These are phyloP conservation scores for Suhomyces bokatorum DNA, from an alignment of 1,139 yeast genomes.

Conservation along the genomic window DNA sequence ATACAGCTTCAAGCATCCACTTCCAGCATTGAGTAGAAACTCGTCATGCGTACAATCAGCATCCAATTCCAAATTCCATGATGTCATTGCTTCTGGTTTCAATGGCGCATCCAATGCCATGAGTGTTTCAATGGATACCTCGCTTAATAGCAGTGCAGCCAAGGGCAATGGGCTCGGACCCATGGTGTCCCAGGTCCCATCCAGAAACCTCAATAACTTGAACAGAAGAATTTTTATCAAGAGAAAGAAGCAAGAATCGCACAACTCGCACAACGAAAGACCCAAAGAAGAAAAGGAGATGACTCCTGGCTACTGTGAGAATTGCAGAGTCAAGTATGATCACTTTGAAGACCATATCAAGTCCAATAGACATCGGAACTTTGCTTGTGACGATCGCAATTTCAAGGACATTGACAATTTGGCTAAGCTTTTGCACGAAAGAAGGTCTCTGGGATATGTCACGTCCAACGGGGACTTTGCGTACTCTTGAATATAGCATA, in stretches of 20 bases:
- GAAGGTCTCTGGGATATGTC: constrained; percentile 42
- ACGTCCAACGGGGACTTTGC: constrained; percentile 48
- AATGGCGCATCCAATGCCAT: constrained; percentile 58
- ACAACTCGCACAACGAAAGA: constrained; percentile 4
- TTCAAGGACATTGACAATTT: constrained; percentile 77
- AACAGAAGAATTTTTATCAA: constrained; percentile 53
- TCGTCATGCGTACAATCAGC: constrained; percentile 27
- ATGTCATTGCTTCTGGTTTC: constrained; percentile 80
- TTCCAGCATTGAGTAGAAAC: constrained; percentile 24
- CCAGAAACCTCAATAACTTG: constrained; percentile 62
- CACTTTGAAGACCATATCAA: constrained; percentile 74
- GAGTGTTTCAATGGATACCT: constrained; percentile 46
- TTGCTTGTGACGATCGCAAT: constrained; percentile 72
- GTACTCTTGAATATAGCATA: constrained; percentile 18
- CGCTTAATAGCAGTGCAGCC: constrained; percentile 35
- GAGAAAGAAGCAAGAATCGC: constrained; percentile 29
- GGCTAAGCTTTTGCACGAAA: constrained; percentile 50
- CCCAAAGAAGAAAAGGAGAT: constrained; percentile 30
- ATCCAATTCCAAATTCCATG: constrained; percentile 50
- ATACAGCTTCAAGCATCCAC: constrained; percentile 15
- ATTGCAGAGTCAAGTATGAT: constrained; percentile 85
- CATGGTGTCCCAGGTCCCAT: constrained; percentile 62
- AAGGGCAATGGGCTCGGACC: constrained; percentile 75
- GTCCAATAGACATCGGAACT: constrained; percentile 72
- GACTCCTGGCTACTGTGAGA: constrained; percentile 84